A percentile compares a stretch with the other conserved stretches of the same genome.
These are phyloP conservation scores for Aegilops longissima DNA, from an alignment of 176 grass and related monocot genomes.

Conservation along the genomic window DNA sequence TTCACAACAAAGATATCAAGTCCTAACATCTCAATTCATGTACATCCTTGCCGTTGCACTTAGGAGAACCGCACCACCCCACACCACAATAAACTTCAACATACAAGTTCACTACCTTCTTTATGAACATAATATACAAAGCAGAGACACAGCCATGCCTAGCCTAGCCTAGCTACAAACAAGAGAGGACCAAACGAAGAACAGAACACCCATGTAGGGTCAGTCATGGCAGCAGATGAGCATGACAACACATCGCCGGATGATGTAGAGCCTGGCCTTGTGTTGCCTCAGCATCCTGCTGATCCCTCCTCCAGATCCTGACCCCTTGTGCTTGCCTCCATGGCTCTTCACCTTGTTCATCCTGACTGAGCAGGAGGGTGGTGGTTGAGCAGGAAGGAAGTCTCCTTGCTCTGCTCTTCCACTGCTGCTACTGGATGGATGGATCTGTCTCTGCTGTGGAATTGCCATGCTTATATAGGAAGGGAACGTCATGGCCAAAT, in stretches of 20 bases:
- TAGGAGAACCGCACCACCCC: constrained; percentile 1
- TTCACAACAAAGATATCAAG: background rate
- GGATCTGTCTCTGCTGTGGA: constrained; percentile 39
- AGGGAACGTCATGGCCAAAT: background rate
- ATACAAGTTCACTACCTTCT: background rate
- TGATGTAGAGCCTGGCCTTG: constrained; percentile 50
- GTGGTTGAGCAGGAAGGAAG: background rate
- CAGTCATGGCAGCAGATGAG: constrained; percentile 65
- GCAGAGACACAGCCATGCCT: constrained; percentile 11
- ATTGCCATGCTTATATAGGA: constrained; percentile 35
- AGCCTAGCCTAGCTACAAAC: constrained; percentile 23
- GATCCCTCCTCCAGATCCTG: too few relatives aligned
- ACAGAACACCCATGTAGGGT: background rate
- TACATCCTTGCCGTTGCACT: constrained; percentile 38
- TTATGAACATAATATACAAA: background rate
- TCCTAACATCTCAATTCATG: background rate
- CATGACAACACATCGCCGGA: constrained; percentile 59
- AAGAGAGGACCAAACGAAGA: background rate
- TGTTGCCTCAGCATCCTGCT: too few relatives aligned
- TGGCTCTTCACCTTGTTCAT: too few relatives aligned
- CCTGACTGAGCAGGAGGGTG: background rate
- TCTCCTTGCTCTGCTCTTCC: background rate
- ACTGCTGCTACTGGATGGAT: background rate
- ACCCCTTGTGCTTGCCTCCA: too few relatives aligned
- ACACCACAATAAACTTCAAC: background rate